phyloP scores from a whole-genome alignment of 257 asterid genomes.

The Solanum appendiculatum region DNA sequence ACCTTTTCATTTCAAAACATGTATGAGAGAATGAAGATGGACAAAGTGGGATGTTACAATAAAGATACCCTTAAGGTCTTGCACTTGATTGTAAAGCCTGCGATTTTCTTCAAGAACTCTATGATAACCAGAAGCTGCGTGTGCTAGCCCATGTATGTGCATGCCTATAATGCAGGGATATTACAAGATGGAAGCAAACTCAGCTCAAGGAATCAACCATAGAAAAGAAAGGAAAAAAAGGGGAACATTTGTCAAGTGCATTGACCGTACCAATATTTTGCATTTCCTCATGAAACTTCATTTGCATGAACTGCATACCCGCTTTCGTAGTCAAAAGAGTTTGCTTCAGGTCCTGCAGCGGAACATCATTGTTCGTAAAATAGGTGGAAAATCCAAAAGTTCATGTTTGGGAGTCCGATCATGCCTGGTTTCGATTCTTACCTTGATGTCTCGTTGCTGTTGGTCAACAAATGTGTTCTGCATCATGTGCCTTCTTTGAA shows the following conservation, averaged over 20 bases:
- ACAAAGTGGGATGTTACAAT: background rate
- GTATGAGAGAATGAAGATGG: background rate
- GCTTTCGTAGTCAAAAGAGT: slow-evolving; percentile 72
- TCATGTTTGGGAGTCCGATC: background rate
- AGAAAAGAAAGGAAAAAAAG: background rate
- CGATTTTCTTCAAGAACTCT: slow-evolving; percentile 94
- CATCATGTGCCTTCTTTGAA: slow-evolving; percentile 32
- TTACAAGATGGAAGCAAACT: background rate
- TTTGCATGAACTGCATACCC: slow-evolving; percentile 89
- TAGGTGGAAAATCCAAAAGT: background rate
- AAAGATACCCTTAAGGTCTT: slow-evolving; percentile 79
- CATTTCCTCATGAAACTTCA: slow-evolving; percentile 80
- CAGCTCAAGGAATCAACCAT: background rate
- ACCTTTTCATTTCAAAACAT: background rate
- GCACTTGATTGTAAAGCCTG: slow-evolving; percentile 96
- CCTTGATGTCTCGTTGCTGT: slow-evolving; percentile 71
- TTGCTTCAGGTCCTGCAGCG: slow-evolving; percentile 62
- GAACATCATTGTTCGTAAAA: background rate
- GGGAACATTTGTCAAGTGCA: background rate
- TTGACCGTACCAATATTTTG: slow-evolving; percentile 53
- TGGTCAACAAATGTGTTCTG: slow-evolving; percentile 54
- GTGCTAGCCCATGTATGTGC: slow-evolving; percentile 79
- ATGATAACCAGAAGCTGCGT: slow-evolving; percentile 95
- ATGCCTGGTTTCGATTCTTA: slow-evolving; percentile 5
- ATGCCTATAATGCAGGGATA: slow-evolving; percentile 30